A percentile compares a stretch with the other conserved stretches of the same genome.
Conservation (phyloP, 768 basidiomycete species). For the Pleurotus djamor region DNA sequence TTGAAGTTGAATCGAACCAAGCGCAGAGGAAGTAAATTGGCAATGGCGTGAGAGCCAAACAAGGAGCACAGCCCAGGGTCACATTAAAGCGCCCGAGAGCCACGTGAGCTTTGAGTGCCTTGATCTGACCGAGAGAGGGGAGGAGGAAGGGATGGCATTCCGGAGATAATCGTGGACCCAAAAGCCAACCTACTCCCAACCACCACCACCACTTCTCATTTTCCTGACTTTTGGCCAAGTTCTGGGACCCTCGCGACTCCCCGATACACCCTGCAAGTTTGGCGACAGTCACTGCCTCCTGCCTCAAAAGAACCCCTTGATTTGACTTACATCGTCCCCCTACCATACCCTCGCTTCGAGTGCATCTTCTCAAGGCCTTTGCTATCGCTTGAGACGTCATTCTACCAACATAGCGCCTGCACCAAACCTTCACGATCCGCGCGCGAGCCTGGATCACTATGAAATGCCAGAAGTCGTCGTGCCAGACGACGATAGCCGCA, state of each 20-base stretch:
- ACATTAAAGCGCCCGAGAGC: background rate
- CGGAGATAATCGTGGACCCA: background rate
- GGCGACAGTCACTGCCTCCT: background rate
- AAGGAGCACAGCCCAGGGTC: background rate
- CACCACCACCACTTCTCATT: background rate
- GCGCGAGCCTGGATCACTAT: background rate
- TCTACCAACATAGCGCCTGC: background rate
- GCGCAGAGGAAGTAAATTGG: background rate
- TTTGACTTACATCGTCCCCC: slow-evolving; percentile 1
- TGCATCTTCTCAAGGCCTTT: background rate
- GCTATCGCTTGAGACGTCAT: background rate
- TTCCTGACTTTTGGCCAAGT: background rate
- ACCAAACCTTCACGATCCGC: background rate
- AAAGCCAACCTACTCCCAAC: background rate
- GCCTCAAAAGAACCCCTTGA: background rate
- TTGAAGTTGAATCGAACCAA: too few species aligned
- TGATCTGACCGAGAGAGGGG: slow-evolving; percentile 1
- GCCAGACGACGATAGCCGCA: background rate
- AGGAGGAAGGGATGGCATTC: slow-evolving; percentile 1
- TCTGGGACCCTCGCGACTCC: slow-evolving; percentile 2
- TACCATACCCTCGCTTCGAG: background rate
- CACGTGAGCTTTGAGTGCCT: slow-evolving; percentile 7
- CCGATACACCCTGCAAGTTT: background rate
- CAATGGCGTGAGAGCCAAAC: background rate
- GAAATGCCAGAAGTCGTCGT: slow-evolving; percentile 6